Base-by-base conservation (phyloP, 2,329 filamentous ascomycete species). In the Colletotrichum orchidophilum region DNA sequence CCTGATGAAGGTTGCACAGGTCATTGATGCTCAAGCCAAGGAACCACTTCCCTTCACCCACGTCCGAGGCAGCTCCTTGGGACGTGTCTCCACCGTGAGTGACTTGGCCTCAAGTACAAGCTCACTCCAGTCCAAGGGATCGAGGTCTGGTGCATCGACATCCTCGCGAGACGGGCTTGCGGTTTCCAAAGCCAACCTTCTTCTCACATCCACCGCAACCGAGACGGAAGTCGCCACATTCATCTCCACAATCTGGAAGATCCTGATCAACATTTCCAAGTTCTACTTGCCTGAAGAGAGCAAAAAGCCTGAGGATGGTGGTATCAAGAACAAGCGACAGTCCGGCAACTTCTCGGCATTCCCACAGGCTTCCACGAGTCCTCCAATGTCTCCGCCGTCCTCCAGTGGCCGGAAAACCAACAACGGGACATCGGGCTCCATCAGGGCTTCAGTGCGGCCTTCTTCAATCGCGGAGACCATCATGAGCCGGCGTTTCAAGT, bases 1-100 rank as follows among this genome's bases (percentile, higher is more conserved):
- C 39, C 76, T 88, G 26, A 82, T 92, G 79, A 90, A 88, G 76
- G 83, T 92, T 6, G 88, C 87, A 3, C 88, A 88, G 12, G 85
- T 92, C 42, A 77, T 91, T 11, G 82, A 87, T 70, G 77, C 85
- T 11, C 80, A 81, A 18, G 80, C 79, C 71, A 78, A 78, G 27
- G 80, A 83, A 8, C 74, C 77, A 5, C 74, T 79, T 1, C 80
- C 81, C 0, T 84, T 84, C 67, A 83, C 77, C 2, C 81, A 84
- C 50, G 75, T 83, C n/a, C 79, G 81, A 4, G 82, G 82, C 0
- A 75, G 74, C 21, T 79, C 78, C 6, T 77, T 81, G 42, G 76
- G 72, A 18, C 76, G 73, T 31, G 74, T 76, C 42, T 74, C 78
- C 1, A 55, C 53, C 11, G 63, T 57, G 21, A 63, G 58, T 21